Base-by-base conservation (phyloP, 176 grass and related monocot genomes). In the Oryza meyeriana region DNA sequence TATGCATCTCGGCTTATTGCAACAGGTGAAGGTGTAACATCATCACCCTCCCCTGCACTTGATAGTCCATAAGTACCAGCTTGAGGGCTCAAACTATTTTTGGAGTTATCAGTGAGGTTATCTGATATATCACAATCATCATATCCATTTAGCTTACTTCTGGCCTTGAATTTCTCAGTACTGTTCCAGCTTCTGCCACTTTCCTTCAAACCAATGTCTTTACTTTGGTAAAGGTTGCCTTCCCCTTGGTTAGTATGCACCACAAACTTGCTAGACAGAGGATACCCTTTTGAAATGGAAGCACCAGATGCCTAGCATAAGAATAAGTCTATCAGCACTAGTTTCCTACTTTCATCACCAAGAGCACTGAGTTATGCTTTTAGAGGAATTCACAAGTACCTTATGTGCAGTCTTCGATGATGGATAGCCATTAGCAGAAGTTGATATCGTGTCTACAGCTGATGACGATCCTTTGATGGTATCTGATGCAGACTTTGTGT, bases 261-360 rank as follows among this genome's bases (percentile, higher is more conserved):
- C 48, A 67, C 30, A 64, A 82, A 89, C 55, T 91, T 91, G 81
- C 61, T 94, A 42, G 85, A 69, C 2, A 84, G 86, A 84, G 69
- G 50, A 89, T 89, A 84, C 66, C 86, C 92, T 91, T 91, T 91
- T 72, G 86, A 71, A 33, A 89, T 63, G 75, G 87, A 76, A 87
- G 89, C 72, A 79, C 76, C 84, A 67, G 86, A 85, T 76, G 74
- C 89, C 92, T 94, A 81, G 30, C 34, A 86, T 61, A 25, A 84
- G 32, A 76, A 78, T 27, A 85, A 75, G 59, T 28, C 76, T 79
- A 75, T 79, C 39, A 90, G 76, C 27, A 55, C 63, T 84, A 83
- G 52, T 76, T 69, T 86, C 31, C 29, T 59, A 27, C 62, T 29
- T 65, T 44, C 70, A 74, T 74, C 9, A 13, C 44, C 4, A 67